Percentiles rank a stretch among this genome's conserved stretches.
Evolutionary conservation across 768 basidiomycete species (phyloP).

Genomic region (Boletellus emodensis): DNA sequence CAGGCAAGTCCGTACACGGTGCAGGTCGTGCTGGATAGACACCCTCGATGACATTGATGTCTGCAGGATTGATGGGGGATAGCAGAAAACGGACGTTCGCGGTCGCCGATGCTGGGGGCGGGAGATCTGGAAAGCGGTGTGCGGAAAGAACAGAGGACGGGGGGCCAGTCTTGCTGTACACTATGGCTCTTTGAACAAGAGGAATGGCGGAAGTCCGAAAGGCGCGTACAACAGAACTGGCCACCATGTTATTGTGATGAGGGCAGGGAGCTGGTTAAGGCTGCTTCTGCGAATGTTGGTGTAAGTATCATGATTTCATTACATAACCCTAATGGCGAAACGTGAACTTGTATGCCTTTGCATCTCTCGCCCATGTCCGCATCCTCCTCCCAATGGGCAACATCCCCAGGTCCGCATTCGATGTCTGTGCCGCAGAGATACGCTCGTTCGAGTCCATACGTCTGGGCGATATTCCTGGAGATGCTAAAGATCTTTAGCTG

Average conservation of each 20-base stretch:
- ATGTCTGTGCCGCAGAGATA: conserved; percentile 71
- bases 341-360: conserved; percentile 74
- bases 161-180: conserved; percentile 58
- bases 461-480: conserved; percentile 79
- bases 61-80: conserved; percentile 78
- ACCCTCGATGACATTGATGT: conserved; percentile 77
- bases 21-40: conserved; percentile 70
- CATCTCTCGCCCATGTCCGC: conserved; percentile 79
- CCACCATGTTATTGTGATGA: not conserved
- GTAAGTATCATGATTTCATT: no score
- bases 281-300: no score
- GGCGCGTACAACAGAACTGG: conserved; percentile 9
- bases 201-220: conserved; percentile 31
- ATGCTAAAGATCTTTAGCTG: conserved; percentile 70
- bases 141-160: conserved; percentile 57
- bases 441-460: conserved; percentile 68
- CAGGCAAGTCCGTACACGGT: conserved; percentile 33
- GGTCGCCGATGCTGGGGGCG: conserved; percentile 51
- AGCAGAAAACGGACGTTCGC: conserved; percentile 65
- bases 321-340: no score
- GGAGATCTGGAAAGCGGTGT: conserved; percentile 48
- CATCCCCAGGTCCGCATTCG: conserved; percentile 65
- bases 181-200: conserved; percentile 54
- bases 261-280: not conserved
- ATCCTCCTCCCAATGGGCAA: conserved; percentile 83